Evolutionary conservation across 2,329 filamentous ascomycete genomes (phyloP), one percentile per base, ranked within the genome.

Genomic region (Alternaria triticimaculans): DNA sequence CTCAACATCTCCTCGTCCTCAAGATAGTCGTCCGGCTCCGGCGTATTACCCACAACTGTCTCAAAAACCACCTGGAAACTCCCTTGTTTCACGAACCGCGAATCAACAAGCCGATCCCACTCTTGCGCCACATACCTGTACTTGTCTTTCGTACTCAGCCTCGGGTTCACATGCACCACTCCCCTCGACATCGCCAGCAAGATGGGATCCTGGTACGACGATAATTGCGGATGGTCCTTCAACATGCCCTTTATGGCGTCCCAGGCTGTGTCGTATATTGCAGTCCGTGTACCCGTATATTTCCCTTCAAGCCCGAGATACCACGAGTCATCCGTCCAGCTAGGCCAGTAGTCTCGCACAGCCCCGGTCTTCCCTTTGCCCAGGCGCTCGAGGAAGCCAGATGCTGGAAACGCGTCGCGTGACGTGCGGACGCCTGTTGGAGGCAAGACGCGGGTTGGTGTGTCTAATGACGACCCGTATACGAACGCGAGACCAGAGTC

Each of bases 21-120:
- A 18, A 1, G 3, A 6, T 41, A 41, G 0, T 41, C 37, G 2
- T 41, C 37, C 37, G 37, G 37, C n/a, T 26, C 49, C 2, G n/a
- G 25, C 49, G 12, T n/a, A 7, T 23, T 53, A 1, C 60, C 62
- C 41, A 58, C 26, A 18, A 57, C 41, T 18, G 44, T 56, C 21
- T 62, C 46, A 10, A 70, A 18, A 6, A 67, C 48, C 9, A 70
- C 60, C 51, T 61, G 62, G 37, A 71, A 72, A 41, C 55, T 69
- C 1, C 44, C 61, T 23, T 18, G 5, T 21, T 59, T 59, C n/a
- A 70, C 46, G 50, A 57, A 69, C 30, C 64, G 20, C 44, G 59
- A 45, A 54, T 72, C 68, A 11, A 69, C 61, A 43, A 26, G 58
- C 33, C 12, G n/a, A 58, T 72, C 65, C 66, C 71, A 72, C 46